Conservation (phyloP, 2,329 filamentous ascomycete species). For the Sclerotinia sclerotiorum region DNA sequence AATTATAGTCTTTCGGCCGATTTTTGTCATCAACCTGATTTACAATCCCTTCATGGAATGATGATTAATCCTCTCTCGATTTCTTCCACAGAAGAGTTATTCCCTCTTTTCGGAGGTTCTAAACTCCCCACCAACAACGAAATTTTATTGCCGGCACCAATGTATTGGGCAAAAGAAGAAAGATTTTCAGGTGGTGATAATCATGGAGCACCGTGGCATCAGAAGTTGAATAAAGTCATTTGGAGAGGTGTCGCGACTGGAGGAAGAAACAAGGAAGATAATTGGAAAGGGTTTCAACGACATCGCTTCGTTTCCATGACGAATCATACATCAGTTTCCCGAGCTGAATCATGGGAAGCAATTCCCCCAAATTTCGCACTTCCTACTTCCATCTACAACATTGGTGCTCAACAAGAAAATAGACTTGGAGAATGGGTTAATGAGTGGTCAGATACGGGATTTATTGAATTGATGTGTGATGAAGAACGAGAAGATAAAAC, state of each 20-base stretch:
- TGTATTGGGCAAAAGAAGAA: constrained; percentile 62
- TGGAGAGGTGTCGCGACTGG: constrained; percentile 68
- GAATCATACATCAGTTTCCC: constrained; percentile 47
- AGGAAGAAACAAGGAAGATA: constrained; percentile 50
- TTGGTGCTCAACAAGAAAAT: constrained; percentile 47
- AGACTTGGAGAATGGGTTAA: constrained; percentile 43
- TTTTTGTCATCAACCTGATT: constrained; percentile 53
- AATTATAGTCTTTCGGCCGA: constrained; percentile 47
- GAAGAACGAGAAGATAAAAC: constrained; percentile 44
- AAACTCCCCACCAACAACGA: constrained; percentile 64
- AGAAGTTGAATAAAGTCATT: constrained; percentile 55
- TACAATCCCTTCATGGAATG: constrained; percentile 56
- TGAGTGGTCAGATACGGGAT: constrained; percentile 41
- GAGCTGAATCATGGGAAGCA: constrained; percentile 37
- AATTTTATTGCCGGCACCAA: constrained; percentile 62
- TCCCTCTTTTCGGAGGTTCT: constrained; percentile 61
- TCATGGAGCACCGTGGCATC: constrained; percentile 57
- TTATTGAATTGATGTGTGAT: constrained; percentile 48
- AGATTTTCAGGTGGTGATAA: constrained; percentile 57
- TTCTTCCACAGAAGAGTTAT: constrained; percentile 52
- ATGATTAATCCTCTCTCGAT: constrained; percentile 55
- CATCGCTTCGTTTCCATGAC: constrained; percentile 57
- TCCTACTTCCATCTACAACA: constrained; percentile 49
- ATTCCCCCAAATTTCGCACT: constrained; percentile 54
- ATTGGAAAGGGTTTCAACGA: constrained; percentile 56